phyloP scores from a whole-genome alignment of 768 basidiomycete genomes.

The Boletus huronensis region DNA sequence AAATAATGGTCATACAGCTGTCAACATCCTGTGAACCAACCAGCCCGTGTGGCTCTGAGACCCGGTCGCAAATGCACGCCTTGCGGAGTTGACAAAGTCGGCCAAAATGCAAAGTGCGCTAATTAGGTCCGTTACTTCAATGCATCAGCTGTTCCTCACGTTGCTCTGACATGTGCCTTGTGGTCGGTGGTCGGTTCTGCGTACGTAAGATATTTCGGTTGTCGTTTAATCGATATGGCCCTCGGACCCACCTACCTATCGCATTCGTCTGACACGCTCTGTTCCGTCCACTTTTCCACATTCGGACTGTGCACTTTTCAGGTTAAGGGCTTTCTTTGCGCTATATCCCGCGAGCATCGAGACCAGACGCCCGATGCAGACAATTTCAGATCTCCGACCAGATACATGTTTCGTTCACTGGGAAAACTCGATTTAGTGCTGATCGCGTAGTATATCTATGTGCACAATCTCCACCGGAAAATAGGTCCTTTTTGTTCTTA shows the following conservation, averaged over 20 bases:
- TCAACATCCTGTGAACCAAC: slow-evolving; percentile 16
- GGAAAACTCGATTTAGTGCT: slow-evolving; percentile 37
- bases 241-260: slow-evolving; percentile 37
- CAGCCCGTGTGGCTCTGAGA: slow-evolving; percentile 25
- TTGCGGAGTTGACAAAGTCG: slow-evolving; percentile 30
- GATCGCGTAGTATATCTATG: slow-evolving; percentile 41
- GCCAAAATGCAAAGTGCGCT: slow-evolving; percentile 32
- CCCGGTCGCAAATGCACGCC: slow-evolving; percentile 24
- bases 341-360: slow-evolving; percentile 37
- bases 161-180: slow-evolving; percentile 33
- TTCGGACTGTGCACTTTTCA: slow-evolving; percentile 28
- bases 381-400: slow-evolving; percentile 38
- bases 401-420: slow-evolving; percentile 34
- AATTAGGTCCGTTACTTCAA: slow-evolving; percentile 32
- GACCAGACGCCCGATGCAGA: slow-evolving; percentile 34
- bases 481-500: slow-evolving; percentile 28
- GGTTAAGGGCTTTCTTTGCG: slow-evolving; percentile 33
- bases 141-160: slow-evolving; percentile 26
- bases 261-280: slow-evolving; percentile 30
- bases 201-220: slow-evolving; percentile 37
- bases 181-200: slow-evolving; percentile 26
- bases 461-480: slow-evolving; percentile 36
- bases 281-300: slow-evolving; percentile 34
- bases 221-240: slow-evolving; percentile 37
- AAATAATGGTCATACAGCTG: slow-evolving; percentile 26